Base-by-base conservation (phyloP, 352 stramenopile species). In the Globisporangium radiosum region DNA sequence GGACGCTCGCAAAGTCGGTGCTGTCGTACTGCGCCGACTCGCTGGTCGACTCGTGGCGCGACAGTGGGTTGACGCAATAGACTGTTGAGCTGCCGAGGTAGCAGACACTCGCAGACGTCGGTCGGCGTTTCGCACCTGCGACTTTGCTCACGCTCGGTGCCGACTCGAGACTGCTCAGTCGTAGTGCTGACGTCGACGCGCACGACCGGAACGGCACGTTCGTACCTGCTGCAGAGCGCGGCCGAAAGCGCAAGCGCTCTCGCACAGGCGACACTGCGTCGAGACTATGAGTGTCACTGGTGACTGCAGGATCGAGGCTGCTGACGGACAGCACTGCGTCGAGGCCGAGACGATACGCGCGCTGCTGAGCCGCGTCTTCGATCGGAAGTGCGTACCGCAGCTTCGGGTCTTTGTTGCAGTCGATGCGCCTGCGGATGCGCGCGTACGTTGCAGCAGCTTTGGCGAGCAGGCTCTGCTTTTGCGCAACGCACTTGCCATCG, bases 81-180 rank as follows among this genome's bases (percentile, higher is more conserved):
- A 89, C 66, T 5, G 78, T 89, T 13, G 78, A 78, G 53, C 73
- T 64, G 37, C 68, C 66, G 15, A 89, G 59, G 55, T 76, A 87
- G 38, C 65, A 66, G 48, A 89, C 65, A n/a, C 61, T 86, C 3
- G 78, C 78, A 2, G 78, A 87, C 49, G 76, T 64, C 14, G 76
- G 78, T 43, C 78, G 59, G 4, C 69, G 71, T 57, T 66, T 76
- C 0, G 78, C 78, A 5, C 76, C 78, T 36, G 75, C 76, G 9
- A 89, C 73, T 59, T 75, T 75, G n/a, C 50, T 57, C n/a, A 54
- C 54, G 9, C 48, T 64, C 25, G 13, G 47, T 7, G 39, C 33
- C 14, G 62, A 52, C 9, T 64, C 56, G 4, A 65, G 39, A 15
- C 17, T 58, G 45, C 7, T 45, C 8, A 14, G 39, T 7, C n/a